Percentiles rank a stretch among this genome's conserved stretches.
phyloP scores from a whole-genome alignment of 768 basidiomycete species.

The Coprinopsis strossmayeri region DNA sequence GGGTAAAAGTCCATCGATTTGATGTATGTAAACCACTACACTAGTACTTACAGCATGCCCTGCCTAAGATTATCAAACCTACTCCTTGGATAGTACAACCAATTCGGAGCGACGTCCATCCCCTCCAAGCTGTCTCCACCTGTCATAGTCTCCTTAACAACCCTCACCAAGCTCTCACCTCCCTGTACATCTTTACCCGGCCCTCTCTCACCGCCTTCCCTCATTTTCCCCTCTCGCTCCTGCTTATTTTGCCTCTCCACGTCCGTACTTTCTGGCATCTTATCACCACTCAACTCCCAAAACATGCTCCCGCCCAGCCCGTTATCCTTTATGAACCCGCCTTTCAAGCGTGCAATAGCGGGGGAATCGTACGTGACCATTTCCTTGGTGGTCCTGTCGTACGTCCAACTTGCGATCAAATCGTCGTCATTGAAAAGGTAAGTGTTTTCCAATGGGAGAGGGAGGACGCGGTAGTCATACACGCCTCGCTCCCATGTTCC shows the following conservation, averaged over 20 bases:
- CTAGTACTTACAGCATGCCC: conserved; percentile 51
- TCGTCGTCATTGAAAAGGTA: conserved; percentile 59
- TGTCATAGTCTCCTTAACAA: conserved; percentile 78
- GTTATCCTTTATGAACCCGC: conserved; percentile 70
- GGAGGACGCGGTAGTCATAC: conserved; percentile 92
- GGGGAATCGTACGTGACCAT: conserved; percentile 81
- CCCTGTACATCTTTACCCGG: conserved; percentile 69
- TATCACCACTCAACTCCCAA: conserved; percentile 91
- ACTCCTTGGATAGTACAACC: conserved; percentile 72
- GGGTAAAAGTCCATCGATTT: no score
- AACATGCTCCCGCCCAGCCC: conserved; percentile 90
- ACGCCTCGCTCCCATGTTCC: conserved; percentile 89
- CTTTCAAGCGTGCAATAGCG: conserved; percentile 64
- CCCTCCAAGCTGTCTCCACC: conserved; percentile 17
- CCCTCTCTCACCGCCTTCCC: conserved; percentile 71
- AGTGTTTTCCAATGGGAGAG: conserved; percentile 54
- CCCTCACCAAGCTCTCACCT: conserved; percentile 62
- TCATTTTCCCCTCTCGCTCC: conserved; percentile 43
- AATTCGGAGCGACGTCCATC: conserved; percentile 67
- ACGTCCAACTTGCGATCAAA: conserved; percentile 75
- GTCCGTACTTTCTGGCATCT: conserved; percentile 61
- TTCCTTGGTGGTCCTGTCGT: conserved; percentile 67
- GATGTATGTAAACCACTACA: no score
- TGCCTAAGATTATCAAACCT: conserved; percentile 75
- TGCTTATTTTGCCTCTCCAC: conserved; percentile 73